Conservation (phyloP, 2,329 filamentous ascomycete species). For the Furcasterigmium furcatum region DNA sequence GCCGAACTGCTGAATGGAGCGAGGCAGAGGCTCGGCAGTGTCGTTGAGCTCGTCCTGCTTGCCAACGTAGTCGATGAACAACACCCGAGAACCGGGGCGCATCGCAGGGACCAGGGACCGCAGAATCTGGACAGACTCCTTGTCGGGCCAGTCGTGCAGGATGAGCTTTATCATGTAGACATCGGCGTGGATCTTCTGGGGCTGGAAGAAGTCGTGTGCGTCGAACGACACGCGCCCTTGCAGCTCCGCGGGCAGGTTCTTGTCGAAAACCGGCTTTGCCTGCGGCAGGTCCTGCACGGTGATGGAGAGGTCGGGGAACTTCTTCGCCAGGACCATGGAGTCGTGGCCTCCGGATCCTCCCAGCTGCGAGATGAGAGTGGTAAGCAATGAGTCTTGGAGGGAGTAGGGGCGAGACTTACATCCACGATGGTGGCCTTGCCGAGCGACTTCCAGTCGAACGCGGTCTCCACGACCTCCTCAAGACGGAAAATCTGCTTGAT, state of each 20-base stretch:
- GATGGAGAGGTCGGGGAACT: conserved; percentile 36
- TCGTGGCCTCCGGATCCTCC: conserved; percentile 40
- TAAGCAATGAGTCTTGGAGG: neutral
- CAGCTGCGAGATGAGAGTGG: conserved; percentile 23
- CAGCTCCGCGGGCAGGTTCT: conserved; percentile 28
- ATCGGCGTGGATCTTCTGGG: conserved; percentile 36
- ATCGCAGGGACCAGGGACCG: conserved; percentile 38
- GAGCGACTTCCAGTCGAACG: conserved; percentile 30
- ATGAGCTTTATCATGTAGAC: conserved; percentile 52
- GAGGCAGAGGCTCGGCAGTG: conserved; percentile 21
- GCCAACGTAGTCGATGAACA: conserved; percentile 35
- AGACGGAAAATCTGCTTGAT: conserved; percentile 34
- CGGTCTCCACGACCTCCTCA: conserved; percentile 25
- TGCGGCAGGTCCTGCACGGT: conserved; percentile 42
- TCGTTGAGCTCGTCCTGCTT: conserved; percentile 22
- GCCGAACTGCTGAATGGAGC: conserved; percentile 32
- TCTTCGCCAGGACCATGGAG: conserved; percentile 33
- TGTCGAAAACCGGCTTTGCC: conserved; percentile 27
- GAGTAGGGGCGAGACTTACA: conserved; percentile 23
- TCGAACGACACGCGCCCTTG: conserved; percentile 28
- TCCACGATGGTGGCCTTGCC: conserved; percentile 34
- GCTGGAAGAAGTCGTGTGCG: conserved; percentile 34
- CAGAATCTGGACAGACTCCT: conserved; percentile 34
- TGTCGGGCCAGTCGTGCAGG: conserved; percentile 53
- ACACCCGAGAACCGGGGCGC: conserved; percentile 35